Conservation (phyloP, 1,284 basidiomycete genomes). For the Melampsora larici-populina region DNA sequence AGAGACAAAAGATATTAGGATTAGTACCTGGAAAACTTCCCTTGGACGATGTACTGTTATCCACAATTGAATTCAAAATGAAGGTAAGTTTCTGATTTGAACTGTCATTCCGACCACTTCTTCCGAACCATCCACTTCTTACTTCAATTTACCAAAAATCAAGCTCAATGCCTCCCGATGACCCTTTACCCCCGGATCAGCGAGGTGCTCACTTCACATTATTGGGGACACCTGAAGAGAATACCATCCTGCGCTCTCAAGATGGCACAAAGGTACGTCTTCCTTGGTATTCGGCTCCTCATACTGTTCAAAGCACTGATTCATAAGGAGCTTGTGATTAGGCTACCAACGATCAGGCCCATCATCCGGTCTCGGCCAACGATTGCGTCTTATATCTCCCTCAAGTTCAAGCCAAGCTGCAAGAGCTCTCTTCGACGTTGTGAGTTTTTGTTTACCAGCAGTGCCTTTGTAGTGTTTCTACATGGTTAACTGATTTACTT, state of each 20-base stretch:
- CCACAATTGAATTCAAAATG: conserved; percentile 48
- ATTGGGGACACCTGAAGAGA: conserved; percentile 38
- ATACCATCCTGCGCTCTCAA: conserved; percentile 2
- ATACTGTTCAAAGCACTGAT: no score
- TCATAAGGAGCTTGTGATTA: no score
- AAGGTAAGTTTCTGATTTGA: conserved; percentile 50
- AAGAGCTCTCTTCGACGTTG: conserved; percentile 17
- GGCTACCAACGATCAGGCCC: no score
- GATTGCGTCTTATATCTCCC: conserved; percentile 35
- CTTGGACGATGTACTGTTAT: conserved; percentile 67
- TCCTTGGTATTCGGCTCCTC: no score
- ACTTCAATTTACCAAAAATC: conserved; percentile 34
- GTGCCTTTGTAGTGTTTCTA: neutral
- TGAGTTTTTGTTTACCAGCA: neutral
- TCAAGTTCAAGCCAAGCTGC: conserved; percentile 26
- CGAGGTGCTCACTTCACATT: conserved; percentile 41
- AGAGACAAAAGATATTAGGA: conserved; percentile 83
- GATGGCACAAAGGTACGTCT: neutral
- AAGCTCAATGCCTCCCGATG: neutral
- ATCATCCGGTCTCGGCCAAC: neutral
- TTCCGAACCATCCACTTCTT: conserved; percentile 1
- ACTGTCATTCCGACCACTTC: conserved; percentile 19
- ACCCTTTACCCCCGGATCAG: neutral
- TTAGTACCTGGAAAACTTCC: conserved; percentile 79
- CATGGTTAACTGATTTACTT: neutral